Evolutionary conservation across 495 filamentous ascomycete genomes (phyloP).

Genomic region (Neurospora terricola): DNA sequence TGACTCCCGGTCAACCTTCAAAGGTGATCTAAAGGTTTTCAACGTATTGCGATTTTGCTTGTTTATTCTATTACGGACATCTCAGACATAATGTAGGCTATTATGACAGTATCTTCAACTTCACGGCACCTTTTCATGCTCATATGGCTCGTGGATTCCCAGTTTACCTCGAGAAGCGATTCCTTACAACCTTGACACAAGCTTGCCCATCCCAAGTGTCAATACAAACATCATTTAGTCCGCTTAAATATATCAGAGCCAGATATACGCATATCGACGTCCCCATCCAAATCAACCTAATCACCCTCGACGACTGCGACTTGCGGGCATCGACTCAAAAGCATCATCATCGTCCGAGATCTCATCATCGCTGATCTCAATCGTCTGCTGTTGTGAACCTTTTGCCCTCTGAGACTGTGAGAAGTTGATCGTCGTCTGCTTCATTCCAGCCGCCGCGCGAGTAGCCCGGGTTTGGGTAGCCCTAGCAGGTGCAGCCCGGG

Average conservation of each 20-base stretch:
- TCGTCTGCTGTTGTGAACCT: slow-evolving; percentile 32
- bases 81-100: background rate
- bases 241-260: background rate
- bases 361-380: slow-evolving; percentile 64
- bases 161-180: background rate
- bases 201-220: background rate
- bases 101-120: background rate
- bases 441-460: slow-evolving; percentile 20
- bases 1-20: background rate
- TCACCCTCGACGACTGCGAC: slow-evolving; percentile 16
- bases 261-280: background rate
- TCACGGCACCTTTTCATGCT: background rate
- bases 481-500: slow-evolving; percentile 18
- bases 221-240: background rate
- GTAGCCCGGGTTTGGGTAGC: slow-evolving; percentile 32
- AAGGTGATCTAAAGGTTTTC: background rate
- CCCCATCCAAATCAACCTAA: background rate
- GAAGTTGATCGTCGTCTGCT: slow-evolving; percentile 70
- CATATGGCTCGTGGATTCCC: background rate
- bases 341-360: slow-evolving; percentile 71
- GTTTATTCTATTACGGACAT: no score
- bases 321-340: slow-evolving; percentile 51
- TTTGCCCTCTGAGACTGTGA: slow-evolving; percentile 45
- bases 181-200: background rate
- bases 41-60: no score